These are phyloP conservation scores for Lunasporangiospora selenospora DNA, from an alignment of 192 early-diverging fungal species.

Conservation along the genomic window DNA sequence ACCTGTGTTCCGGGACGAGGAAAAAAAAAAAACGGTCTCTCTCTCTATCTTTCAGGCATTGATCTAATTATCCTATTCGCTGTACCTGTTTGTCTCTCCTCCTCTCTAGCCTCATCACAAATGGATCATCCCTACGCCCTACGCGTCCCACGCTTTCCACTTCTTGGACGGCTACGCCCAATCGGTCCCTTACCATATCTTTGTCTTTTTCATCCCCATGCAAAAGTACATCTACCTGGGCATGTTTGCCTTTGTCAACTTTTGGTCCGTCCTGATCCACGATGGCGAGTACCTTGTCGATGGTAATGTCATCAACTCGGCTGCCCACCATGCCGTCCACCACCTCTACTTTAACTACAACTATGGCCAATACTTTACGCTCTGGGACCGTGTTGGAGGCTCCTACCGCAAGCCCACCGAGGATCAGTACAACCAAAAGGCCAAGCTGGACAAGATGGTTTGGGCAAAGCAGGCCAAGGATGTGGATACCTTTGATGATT, in stretches of 20 bases:
- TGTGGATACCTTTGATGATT: slow-evolving; percentile 62
- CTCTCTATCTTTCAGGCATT: too few species aligned
- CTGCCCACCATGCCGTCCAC: slow-evolving; percentile 98
- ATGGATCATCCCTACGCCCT: slow-evolving; percentile 90
- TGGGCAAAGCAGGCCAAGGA: slow-evolving; percentile 70
- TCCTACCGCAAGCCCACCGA: slow-evolving; percentile 73
- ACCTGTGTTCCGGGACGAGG: not conserved
- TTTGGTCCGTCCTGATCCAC: slow-evolving; percentile 98
- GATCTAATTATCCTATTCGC: too few species aligned
- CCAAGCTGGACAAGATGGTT: slow-evolving; percentile 66
- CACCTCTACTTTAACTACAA: slow-evolving; percentile 99
- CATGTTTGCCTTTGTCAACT: slow-evolving; percentile 87
- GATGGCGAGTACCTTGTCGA: slow-evolving; percentile 85
- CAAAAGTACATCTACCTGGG: slow-evolving; percentile 89
- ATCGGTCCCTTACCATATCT: slow-evolving; percentile 95
- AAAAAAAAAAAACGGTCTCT: too few species aligned
- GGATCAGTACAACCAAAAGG: slow-evolving; percentile 67
- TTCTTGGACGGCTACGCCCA: slow-evolving; percentile 94
- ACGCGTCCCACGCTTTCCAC: slow-evolving; percentile 95
- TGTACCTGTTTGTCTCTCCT: not conserved
- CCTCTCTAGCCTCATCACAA: slow-evolving; percentile 57
- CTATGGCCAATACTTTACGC: slow-evolving; percentile 97
- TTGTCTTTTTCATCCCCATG: slow-evolving; percentile 91
- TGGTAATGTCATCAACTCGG: slow-evolving; percentile 78
- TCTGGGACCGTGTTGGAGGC: slow-evolving; percentile 85